These are phyloP conservation scores for Malus hybrid DNA, from an alignment of 331 rosid species.

Conservation along the genomic window DNA sequence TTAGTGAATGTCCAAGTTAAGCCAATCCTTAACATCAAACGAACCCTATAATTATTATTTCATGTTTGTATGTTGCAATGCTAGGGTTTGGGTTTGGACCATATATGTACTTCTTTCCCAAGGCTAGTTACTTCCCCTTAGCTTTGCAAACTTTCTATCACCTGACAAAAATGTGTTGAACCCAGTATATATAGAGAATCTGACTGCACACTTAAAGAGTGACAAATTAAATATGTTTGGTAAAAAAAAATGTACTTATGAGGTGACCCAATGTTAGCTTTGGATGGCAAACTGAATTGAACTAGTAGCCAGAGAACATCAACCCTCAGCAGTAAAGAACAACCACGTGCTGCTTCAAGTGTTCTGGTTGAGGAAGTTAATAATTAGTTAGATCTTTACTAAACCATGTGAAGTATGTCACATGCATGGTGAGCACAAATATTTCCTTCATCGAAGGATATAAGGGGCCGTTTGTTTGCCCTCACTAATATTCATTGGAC, in stretches of 20 bases:
- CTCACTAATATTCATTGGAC: too few relatives aligned
- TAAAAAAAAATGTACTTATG: not conserved
- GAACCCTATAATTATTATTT: not conserved
- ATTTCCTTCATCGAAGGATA: not conserved
- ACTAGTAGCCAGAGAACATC: not conserved
- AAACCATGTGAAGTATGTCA: not conserved
- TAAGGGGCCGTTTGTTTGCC: too few relatives aligned
- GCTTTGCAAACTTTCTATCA: not conserved
- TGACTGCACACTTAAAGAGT: not conserved
- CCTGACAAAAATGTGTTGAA: not conserved
- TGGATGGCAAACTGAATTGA: not conserved
- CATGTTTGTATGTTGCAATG: not conserved
- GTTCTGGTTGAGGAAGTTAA: not conserved
- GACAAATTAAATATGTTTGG: not conserved
- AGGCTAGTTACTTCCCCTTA: not conserved
- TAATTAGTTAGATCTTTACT: not conserved
- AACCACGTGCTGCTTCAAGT: not conserved
- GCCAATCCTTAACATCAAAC: not conserved
- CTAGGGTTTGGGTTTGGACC: not conserved
- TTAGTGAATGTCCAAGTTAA: not conserved
- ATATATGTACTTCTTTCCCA: not conserved
- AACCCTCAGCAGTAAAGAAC: not conserved
- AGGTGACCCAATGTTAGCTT: not conserved
- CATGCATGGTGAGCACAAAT: not conserved
- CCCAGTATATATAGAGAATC: not conserved